phyloP scores from a whole-genome alignment of 352 stramenopile species.

The Plasmopara viticola region DNA sequence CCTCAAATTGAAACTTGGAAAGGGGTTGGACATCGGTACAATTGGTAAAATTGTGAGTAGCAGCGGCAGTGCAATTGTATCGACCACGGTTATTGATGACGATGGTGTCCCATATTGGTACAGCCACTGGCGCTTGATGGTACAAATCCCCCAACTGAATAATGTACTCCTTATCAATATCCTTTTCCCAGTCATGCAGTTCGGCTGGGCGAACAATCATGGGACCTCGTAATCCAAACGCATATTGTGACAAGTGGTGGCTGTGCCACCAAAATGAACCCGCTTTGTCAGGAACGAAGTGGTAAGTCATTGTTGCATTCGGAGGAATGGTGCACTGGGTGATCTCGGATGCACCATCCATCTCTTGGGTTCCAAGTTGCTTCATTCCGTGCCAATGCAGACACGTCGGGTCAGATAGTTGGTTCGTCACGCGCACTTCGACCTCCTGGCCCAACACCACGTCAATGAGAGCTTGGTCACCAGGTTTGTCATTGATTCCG shows the following conservation, averaged over 20 bases:
- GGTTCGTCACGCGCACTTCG: slow-evolving; percentile 25
- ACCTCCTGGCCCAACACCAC: slow-evolving; percentile 24
- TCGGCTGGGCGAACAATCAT: slow-evolving; percentile 22
- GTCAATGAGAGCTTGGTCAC: slow-evolving; percentile 24
- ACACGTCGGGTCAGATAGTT: slow-evolving; percentile 9
- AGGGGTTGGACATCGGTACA: neutral
- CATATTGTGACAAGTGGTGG: slow-evolving; percentile 27
- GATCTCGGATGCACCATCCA: too few species aligned
- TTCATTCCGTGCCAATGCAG: too few species aligned
- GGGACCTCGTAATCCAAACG: slow-evolving; percentile 27
- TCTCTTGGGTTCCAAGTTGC: too few species aligned
- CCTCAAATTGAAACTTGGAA: too few species aligned
- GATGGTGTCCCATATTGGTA: slow-evolving; percentile 20
- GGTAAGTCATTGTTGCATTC: slow-evolving; percentile 17
- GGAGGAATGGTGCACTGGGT: slow-evolving; percentile 8
- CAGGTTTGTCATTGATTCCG: slow-evolving; percentile 28
- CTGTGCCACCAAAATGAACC: slow-evolving; percentile 38
- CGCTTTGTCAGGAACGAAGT: slow-evolving; percentile 23
- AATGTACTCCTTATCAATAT: slow-evolving; percentile 21
- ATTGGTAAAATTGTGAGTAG: slow-evolving; percentile 9
- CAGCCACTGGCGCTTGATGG: too few species aligned
- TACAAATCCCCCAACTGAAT: slow-evolving; percentile 1
- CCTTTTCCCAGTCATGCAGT: slow-evolving; percentile 15
- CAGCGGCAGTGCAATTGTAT: slow-evolving; percentile 24
- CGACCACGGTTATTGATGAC: slow-evolving; percentile 30